A percentile compares a stretch with the other conserved stretches of the same genome.
phyloP scores from a whole-genome alignment of 2,329 filamentous ascomycete species.

The Akanthomyces muscarius region DNA sequence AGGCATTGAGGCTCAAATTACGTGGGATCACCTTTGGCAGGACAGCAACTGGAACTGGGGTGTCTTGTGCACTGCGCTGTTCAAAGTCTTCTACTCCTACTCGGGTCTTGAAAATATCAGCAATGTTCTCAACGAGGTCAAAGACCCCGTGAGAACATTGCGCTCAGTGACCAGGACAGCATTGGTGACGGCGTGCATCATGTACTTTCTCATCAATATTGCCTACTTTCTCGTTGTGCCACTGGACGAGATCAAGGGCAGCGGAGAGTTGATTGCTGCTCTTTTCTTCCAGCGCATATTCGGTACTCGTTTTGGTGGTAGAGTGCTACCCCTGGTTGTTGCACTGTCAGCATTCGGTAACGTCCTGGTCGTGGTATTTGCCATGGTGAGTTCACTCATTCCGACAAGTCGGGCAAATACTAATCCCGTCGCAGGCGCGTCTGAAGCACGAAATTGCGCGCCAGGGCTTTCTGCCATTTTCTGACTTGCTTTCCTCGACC shows the following conservation, averaged over 20 bases:
- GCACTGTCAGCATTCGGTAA: slow-evolving; percentile 66
- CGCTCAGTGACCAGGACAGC: slow-evolving; percentile 58
- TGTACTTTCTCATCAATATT: slow-evolving; percentile 66
- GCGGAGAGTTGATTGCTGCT: slow-evolving; percentile 64
- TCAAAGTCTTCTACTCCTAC: slow-evolving; percentile 68
- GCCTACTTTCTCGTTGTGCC: slow-evolving; percentile 62
- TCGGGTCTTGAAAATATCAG: slow-evolving; percentile 63
- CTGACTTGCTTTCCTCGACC: slow-evolving; percentile 57
- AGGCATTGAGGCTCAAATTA: slow-evolving; percentile 19
- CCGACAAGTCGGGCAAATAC: background rate
- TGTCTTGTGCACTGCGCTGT: slow-evolving; percentile 61
- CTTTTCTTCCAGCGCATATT: slow-evolving; percentile 64
- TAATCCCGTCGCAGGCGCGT: slow-evolving; percentile 46
- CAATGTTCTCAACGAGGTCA: slow-evolving; percentile 69
- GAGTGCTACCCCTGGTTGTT: slow-evolving; percentile 59
- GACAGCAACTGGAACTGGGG: slow-evolving; percentile 67
- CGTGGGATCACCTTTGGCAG: slow-evolving; percentile 56
- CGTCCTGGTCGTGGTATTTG: slow-evolving; percentile 69
- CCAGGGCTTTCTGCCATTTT: slow-evolving; percentile 65
- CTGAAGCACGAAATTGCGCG: slow-evolving; percentile 70
- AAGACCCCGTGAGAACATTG: slow-evolving; percentile 62
- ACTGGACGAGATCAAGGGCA: slow-evolving; percentile 60
- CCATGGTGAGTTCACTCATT: slow-evolving; percentile 45
- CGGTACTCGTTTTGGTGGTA: slow-evolving; percentile 52
- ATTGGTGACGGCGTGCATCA: slow-evolving; percentile 55